Conservation (phyloP, 73 alveolate genomes). For the Durusdinium trenchii region DNA sequence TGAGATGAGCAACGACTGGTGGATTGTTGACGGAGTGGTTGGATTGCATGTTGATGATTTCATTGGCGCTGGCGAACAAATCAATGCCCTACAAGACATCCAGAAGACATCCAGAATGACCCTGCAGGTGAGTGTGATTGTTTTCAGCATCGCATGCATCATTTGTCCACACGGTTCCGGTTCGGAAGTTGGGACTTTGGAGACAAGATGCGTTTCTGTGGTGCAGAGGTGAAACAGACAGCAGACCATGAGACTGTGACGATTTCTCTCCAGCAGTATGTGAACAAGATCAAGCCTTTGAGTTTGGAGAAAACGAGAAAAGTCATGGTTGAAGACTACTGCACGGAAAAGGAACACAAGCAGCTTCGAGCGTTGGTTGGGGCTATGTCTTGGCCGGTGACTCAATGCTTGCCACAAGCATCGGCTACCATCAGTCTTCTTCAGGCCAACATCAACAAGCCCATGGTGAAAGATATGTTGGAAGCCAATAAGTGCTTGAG, state of each 20-base stretch:
- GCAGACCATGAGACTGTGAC: not conserved
- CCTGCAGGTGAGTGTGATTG: not conserved
- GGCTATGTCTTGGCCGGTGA: slow-evolving; percentile 29
- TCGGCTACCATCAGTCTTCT: not conserved
- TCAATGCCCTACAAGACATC: not conserved
- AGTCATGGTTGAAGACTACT: not conserved
- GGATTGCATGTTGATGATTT: slow-evolving; percentile 38
- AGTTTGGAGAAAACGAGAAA: not conserved
- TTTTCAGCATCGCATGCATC: not conserved
- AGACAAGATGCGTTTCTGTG: not conserved
- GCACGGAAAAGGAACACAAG: not conserved
- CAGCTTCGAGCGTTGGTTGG: not conserved
- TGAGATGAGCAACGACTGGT: not conserved
- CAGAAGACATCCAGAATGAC: not conserved
- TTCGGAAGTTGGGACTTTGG: not conserved
- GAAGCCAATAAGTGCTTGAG: slow-evolving; percentile 26
- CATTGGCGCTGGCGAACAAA: not conserved
- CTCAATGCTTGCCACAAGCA: not conserved
- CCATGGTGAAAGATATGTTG: not conserved
- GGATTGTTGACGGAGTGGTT: not conserved
- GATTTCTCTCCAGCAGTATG: not conserved
- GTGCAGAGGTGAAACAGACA: not conserved
- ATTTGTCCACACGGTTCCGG: not conserved
- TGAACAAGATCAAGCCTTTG: not conserved
- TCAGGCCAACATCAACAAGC: not conserved